These are phyloP conservation scores for Penicillium lagena DNA, from an alignment of 495 filamentous ascomycete species.

Conservation along the genomic window DNA sequence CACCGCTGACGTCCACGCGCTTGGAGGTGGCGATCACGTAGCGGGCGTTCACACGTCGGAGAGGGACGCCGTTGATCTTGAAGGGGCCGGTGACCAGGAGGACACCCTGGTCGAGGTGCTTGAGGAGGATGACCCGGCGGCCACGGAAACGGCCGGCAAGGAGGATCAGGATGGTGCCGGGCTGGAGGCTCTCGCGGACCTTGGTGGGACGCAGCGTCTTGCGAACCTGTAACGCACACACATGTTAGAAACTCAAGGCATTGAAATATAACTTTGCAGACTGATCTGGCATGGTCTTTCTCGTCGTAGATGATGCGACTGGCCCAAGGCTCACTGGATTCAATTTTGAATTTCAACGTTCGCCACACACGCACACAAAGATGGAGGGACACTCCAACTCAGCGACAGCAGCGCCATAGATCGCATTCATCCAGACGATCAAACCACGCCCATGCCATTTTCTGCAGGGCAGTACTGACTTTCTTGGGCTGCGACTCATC, in stretches of 20 bases:
- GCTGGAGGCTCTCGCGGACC: slow-evolving; percentile 77
- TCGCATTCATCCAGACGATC: slow-evolving; percentile 27
- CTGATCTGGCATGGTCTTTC: not conserved
- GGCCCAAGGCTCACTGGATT: not conserved
- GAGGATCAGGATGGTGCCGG: slow-evolving; percentile 94
- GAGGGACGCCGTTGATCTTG: slow-evolving; percentile 99
- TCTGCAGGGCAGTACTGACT: slow-evolving; percentile 52
- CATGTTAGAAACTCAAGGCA: slow-evolving; percentile 26
- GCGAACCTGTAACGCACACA: slow-evolving; percentile 64
- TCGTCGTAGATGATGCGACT: not conserved
- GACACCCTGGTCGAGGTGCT: slow-evolving; percentile 90
- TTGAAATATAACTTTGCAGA: not conserved
- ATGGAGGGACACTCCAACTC: slow-evolving; percentile 1
- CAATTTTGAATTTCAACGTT: slow-evolving; percentile 3
- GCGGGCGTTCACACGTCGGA: slow-evolving; percentile 94
- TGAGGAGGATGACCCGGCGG: slow-evolving; percentile 98
- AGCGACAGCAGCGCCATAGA: slow-evolving; percentile 18
- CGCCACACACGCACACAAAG: slow-evolving; percentile 3
- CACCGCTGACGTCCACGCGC: slow-evolving; percentile 75
- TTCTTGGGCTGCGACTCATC: slow-evolving; percentile 87
- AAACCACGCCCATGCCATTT: slow-evolving; percentile 15
- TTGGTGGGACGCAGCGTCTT: slow-evolving; percentile 83
- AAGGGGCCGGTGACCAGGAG: slow-evolving; percentile 99
- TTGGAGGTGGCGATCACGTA: slow-evolving; percentile 98
- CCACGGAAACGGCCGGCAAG: slow-evolving; percentile 99